A percentile compares a stretch with the other conserved stretches of the same genome.
phyloP scores from a whole-genome alignment of 2,329 filamentous ascomycete species.

The Fusarium musae region DNA sequence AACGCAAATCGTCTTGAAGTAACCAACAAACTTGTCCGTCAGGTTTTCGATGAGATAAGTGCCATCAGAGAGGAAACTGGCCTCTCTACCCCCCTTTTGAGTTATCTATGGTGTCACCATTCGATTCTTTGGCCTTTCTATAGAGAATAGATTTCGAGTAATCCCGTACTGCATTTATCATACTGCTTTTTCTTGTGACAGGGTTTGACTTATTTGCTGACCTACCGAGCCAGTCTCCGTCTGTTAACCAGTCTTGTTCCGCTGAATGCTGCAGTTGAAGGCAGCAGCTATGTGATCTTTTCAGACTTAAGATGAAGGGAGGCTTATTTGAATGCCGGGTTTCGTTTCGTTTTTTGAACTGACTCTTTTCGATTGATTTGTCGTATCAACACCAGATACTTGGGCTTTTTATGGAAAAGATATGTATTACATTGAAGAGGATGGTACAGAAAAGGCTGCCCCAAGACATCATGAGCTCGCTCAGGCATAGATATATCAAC shows the following conservation, averaged over 20 bases:
- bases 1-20: neutral
- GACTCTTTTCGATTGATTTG: neutral
- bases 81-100: neutral
- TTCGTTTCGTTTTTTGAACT: neutral
- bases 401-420: neutral
- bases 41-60: neutral
- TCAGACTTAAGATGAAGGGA: too few species aligned
- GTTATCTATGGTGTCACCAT: neutral
- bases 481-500: neutral
- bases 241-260: neutral
- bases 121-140: neutral
- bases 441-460: neutral
- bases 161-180: neutral
- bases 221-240: neutral
- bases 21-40: neutral
- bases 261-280: neutral
- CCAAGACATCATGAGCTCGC: neutral
- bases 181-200: neutral
- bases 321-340: neutral
- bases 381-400: neutral
- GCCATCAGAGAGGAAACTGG: neutral
- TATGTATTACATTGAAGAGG: neutral
- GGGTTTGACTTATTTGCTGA: neutral
- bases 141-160: neutral
- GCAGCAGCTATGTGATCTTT: neutral